Evolutionary conservation across 2,329 filamentous ascomycete species (phyloP), one percentile per base, ranked within the genome.

Genomic region (Alternaria triticina): DNA sequence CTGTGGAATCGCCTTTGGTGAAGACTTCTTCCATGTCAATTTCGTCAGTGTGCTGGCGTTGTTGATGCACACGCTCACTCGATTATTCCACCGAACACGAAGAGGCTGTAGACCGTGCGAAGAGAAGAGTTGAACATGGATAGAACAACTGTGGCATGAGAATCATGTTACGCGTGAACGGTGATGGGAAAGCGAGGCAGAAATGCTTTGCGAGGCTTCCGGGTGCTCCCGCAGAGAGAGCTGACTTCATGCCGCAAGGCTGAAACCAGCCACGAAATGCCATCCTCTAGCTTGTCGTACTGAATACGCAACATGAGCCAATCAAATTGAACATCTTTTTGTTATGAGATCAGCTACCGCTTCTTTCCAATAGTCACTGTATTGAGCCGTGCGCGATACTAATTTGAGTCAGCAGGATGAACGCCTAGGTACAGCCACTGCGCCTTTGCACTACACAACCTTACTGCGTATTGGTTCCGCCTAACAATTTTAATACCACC

Each of bases 301-400:
- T 0, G 1, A 4, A 40, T 40, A 40, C 1, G n/a, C 8, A 11
- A 11, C 36, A 40, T 2, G 36, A 17, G n/a, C 9, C 36, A 17
- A 40, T 1, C 15, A 3, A 40, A 17, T 0, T 40, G 0, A 3
- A 40, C 0, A 17, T 40, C n/a, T 10, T 17, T 0, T 40, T 9
- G 2, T 0, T 17, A 17, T 17, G 9, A 17, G n/a, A 40, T 40
- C 17, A 5, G 36, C 36, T 6, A 40, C 17, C 36, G n/a, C n/a
- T 40, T 3, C 4, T 40, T 17, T 40, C 36, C 15, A 40, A 6
- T 40, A 1, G 9, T 17, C 36, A 40, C 36, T 40, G 36, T 17
- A 17, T 40, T 40, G n/a, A 40, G 36, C n/a, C 36, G 36, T 40
- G 36, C 36, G 36, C 36, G n/a, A 40, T 40, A 6, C 36, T 40